Percentiles rank a stretch among this genome's conserved stretches.
These are phyloP conservation scores for Chaetomidium leptoderma DNA, from an alignment of 495 filamentous ascomycete genomes.

Conservation along the genomic window DNA sequence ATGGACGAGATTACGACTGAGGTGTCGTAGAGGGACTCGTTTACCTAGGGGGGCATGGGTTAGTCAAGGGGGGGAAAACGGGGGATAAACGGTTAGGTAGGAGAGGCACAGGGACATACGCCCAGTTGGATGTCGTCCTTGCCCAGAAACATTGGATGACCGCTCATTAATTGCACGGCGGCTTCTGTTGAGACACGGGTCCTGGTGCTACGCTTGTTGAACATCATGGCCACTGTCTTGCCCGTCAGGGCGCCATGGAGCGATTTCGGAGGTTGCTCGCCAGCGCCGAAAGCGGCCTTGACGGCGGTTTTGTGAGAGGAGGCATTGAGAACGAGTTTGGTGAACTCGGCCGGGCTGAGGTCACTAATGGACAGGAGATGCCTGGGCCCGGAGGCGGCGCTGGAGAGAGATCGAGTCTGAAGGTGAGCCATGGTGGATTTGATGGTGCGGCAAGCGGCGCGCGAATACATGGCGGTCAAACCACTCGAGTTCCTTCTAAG, in stretches of 20 bases:
- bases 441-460: conserved; percentile 23
- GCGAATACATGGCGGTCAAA: conserved; percentile 26
- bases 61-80: conserved; percentile 1
- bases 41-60: conserved; percentile 52
- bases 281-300: conserved; percentile 59
- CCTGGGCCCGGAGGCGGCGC: conserved; percentile 52
- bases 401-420: conserved; percentile 29
- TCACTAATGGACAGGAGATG: conserved; percentile 91
- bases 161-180: conserved; percentile 75
- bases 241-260: conserved; percentile 53
- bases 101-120: conserved; percentile 46
- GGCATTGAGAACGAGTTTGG: conserved; percentile 76
- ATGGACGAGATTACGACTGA: conserved; percentile 86
- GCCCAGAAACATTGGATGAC: conserved; percentile 93
- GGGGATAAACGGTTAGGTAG: not conserved
- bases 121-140: conserved; percentile 94
- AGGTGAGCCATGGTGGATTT: conserved; percentile 24
- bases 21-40: conserved; percentile 88
- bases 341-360: conserved; percentile 72
- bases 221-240: conserved; percentile 89
- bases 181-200: conserved; percentile 90
- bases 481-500: not conserved
- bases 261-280: conserved; percentile 42
- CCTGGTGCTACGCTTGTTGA: conserved; percentile 89
- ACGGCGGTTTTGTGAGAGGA: conserved; percentile 66